A percentile compares a stretch with the other conserved stretches of the same genome.
Conservation (phyloP, 2,329 filamentous ascomycete species). For the Basipetospora chlamydospora region DNA sequence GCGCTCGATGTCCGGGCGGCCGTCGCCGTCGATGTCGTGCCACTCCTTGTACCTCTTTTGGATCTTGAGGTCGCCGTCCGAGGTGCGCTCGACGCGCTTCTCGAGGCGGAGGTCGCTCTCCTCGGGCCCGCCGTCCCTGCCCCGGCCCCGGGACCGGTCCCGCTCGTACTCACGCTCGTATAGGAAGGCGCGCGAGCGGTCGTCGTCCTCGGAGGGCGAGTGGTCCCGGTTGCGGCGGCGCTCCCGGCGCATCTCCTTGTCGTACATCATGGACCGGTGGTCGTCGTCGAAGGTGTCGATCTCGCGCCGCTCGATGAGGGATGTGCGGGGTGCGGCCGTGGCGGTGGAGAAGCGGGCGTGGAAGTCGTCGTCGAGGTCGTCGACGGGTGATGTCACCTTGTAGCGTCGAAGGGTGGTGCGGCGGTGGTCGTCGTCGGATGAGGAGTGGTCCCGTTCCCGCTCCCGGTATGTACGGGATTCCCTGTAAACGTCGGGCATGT, state of each 20-base stretch:
- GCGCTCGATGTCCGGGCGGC: slow-evolving; percentile 27
- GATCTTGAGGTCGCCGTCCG: slow-evolving; percentile 37
- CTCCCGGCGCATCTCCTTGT: slow-evolving; percentile 6
- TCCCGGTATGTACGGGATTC: slow-evolving; percentile 4
- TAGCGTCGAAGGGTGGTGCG: slow-evolving; percentile 35
- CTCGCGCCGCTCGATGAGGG: slow-evolving; percentile 23
- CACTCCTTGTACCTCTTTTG: slow-evolving; percentile 35
- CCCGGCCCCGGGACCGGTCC: slow-evolving; percentile 29
- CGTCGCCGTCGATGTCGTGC: slow-evolving; percentile 24
- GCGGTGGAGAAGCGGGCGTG: slow-evolving; percentile 28
- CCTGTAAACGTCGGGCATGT: slow-evolving; percentile 4
- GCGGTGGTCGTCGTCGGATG: slow-evolving; percentile 30
- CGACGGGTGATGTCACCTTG: slow-evolving; percentile 29
- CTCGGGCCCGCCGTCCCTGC: slow-evolving; percentile 12
- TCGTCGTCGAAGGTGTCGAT: slow-evolving; percentile 11
- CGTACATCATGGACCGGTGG: background rate
- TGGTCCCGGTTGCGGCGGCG: slow-evolving; percentile 11
- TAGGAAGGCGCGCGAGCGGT: slow-evolving; percentile 18
- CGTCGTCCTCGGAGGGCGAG: slow-evolving; percentile 13
- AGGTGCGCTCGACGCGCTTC: slow-evolving; percentile 24
- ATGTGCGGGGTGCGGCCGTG: slow-evolving; percentile 24
- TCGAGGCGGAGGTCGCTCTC: slow-evolving; percentile 28
- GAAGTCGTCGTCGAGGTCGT: slow-evolving; percentile 28
- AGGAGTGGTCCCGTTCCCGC: slow-evolving; percentile 7
- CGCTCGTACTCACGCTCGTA: slow-evolving; percentile 24